Percentiles rank a stretch among this genome's conserved stretches.
These are phyloP conservation scores for Lizanozyma gosingica DNA, from an alignment of 1,139 yeast species.

Conservation along the genomic window DNA sequence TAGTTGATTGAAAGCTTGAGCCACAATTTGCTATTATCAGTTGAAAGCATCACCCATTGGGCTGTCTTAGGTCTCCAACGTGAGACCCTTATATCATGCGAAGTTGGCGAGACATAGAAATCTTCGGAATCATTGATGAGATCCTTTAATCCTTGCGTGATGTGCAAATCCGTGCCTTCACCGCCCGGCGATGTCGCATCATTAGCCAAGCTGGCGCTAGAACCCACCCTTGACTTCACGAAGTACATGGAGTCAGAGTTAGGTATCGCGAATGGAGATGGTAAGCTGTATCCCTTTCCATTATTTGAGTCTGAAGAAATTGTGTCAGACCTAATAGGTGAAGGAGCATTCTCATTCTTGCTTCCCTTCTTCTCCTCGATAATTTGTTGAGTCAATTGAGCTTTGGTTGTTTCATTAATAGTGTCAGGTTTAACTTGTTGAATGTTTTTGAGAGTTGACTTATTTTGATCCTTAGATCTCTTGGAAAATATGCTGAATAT, in stretches of 20 bases:
- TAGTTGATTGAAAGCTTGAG: conserved; percentile 32
- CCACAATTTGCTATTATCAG: conserved; percentile 27
- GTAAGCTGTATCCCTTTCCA: conserved; percentile 13
- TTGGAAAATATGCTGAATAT: conserved; percentile 17
- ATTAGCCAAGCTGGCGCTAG: not conserved
- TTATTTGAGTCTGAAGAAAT: not conserved
- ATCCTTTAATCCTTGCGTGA: conserved; percentile 31
- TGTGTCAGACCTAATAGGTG: not conserved
- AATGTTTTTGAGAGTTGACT: not conserved
- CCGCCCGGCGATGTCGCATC: not conserved
- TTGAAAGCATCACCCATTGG: conserved; percentile 36
- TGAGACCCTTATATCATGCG: conserved; percentile 30
- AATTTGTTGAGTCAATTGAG: not conserved
- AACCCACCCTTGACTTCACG: conserved; percentile 19
- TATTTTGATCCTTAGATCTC: conserved; percentile 8
- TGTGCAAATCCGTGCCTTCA: conserved; percentile 10
- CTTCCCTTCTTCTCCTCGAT: no score
- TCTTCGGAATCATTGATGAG: conserved; percentile 32
- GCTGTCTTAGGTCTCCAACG: conserved; percentile 37
- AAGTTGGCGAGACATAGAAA: conserved; percentile 26
- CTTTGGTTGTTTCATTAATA: not conserved
- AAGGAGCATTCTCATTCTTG: not conserved
- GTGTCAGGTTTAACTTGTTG: conserved; percentile 1
- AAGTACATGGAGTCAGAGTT: conserved; percentile 35
- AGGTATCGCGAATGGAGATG: conserved; percentile 38